Evolutionary conservation across 2,329 filamentous ascomycete genomes (phyloP).

Genomic region (Grosmannia clavigera): DNA sequence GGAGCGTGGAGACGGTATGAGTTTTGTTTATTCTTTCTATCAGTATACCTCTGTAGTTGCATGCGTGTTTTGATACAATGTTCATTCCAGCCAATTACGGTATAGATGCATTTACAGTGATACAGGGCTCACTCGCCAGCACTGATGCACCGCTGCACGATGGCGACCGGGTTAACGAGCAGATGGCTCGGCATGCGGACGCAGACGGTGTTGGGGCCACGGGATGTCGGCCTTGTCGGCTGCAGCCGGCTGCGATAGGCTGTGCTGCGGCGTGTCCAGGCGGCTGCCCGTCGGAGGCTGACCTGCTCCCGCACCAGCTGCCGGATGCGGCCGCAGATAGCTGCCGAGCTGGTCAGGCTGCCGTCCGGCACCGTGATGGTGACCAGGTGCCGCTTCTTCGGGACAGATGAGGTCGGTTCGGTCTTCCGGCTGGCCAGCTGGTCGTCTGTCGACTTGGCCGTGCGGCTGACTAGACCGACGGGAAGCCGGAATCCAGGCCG

Average conservation of each 20-base stretch:
- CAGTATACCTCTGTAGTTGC: no score
- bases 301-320: neutral
- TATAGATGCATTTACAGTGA: no score
- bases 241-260: neutral
- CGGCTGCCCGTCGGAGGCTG: neutral
- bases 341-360: neutral
- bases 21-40: neutral
- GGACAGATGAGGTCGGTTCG: neutral
- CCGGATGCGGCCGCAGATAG: neutral
- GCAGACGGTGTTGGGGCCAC: neutral
- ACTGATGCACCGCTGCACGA: no score
- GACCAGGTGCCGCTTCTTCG: neutral
- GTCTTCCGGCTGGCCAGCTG: neutral
- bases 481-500: no score
- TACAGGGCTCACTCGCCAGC: no score
- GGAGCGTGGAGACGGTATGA: neutral
- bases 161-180: neutral
- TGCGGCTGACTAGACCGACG: no score
- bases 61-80: neutral
- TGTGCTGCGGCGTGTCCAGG: neutral
- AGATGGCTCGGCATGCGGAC: neutral
- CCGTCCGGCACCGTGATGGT: neutral
- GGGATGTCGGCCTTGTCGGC: no score
- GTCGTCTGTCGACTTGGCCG: no score
- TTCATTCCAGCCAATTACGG: no score